These are phyloP conservation scores for Populus alba DNA, from an alignment of 345 rosid species.

Conservation along the genomic window DNA sequence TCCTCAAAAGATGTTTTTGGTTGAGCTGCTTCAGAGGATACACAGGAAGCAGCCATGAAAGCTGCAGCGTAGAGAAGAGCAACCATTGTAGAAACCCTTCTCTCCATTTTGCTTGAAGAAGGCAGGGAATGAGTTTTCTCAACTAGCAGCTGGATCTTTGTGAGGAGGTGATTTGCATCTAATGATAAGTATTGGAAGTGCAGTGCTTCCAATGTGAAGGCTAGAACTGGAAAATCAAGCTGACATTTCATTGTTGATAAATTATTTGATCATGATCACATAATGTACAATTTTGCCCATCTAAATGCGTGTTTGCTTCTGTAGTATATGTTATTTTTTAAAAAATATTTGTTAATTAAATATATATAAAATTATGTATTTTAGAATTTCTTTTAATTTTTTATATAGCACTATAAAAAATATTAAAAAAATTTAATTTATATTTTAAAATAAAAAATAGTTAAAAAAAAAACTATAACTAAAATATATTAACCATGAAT, in stretches of 20 bases:
- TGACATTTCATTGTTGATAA: constrained; percentile 1
- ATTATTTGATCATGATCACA: neutral
- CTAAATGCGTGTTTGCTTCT: no score
- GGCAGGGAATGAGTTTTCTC: constrained; percentile 3
- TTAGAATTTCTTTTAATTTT: no score
- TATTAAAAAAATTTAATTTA: no score
- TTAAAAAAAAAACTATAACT: no score
- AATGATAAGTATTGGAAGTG: constrained; percentile 21
- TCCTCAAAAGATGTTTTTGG: constrained; percentile 66
- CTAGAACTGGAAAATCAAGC: constrained; percentile 18
- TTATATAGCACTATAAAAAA: no score
- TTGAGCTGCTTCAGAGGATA: constrained; percentile 28
- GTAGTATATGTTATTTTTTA: no score
- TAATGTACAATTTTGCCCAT: constrained; percentile 7
- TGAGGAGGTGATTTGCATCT: constrained; percentile 11
- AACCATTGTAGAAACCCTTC: constrained; percentile 36
- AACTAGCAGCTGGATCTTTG: constrained; percentile 20
- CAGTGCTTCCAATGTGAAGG: constrained; percentile 9
- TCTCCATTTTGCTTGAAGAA: constrained; percentile 25
- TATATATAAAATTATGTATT: no score
- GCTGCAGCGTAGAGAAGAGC: constrained; percentile 33
- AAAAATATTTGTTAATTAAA: no score
- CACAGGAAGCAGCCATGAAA: constrained; percentile 30
- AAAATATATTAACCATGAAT: no score
- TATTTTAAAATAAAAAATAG: no score